phyloP scores from a whole-genome alignment of 805 yeast species.

The Saccharomycodes ludwigii region DNA sequence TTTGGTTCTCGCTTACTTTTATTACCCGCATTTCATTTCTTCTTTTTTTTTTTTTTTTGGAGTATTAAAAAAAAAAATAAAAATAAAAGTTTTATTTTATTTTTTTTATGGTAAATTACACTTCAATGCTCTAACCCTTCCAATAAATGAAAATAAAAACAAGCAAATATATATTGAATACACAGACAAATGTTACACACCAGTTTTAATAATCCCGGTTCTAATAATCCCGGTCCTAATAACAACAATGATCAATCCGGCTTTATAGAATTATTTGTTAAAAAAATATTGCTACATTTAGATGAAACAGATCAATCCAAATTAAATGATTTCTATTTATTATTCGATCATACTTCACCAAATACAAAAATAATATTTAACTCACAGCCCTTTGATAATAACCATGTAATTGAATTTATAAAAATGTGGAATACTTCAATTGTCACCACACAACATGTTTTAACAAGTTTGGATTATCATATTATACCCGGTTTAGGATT shows the following conservation, averaged over 20 bases:
- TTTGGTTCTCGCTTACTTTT: too few species aligned
- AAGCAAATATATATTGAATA: too few species aligned
- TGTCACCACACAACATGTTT: slow-evolving; percentile 43
- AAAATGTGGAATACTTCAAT: slow-evolving; percentile 22
- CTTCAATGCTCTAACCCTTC: too few species aligned
- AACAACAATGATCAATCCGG: slow-evolving; percentile 17
- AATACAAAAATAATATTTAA: slow-evolving; percentile 21
- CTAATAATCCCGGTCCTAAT: too few species aligned
- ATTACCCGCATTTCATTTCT: too few species aligned
- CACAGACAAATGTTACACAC: too few species aligned
- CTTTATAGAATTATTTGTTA: slow-evolving; percentile 20
- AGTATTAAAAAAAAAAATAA: too few species aligned
- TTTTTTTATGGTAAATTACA: too few species aligned
- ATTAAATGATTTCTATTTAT: slow-evolving; percentile 16
- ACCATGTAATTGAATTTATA: slow-evolving; percentile 14
- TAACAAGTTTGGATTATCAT: slow-evolving; percentile 57
- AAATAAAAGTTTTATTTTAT: too few species aligned
- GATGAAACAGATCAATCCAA: slow-evolving; percentile 22
- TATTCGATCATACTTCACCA: slow-evolving; percentile 13
- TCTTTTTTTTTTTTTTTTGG: too few species aligned
- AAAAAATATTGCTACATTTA: slow-evolving; percentile 23
- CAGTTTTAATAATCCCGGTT: too few species aligned
- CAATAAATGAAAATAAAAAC: too few species aligned
- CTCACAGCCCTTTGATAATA: slow-evolving; percentile 19
- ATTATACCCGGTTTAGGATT: slow-evolving; percentile 53